Conservation (phyloP, 371 early-diverging fungal species). For the Zopfochytrium polystomum region DNA sequence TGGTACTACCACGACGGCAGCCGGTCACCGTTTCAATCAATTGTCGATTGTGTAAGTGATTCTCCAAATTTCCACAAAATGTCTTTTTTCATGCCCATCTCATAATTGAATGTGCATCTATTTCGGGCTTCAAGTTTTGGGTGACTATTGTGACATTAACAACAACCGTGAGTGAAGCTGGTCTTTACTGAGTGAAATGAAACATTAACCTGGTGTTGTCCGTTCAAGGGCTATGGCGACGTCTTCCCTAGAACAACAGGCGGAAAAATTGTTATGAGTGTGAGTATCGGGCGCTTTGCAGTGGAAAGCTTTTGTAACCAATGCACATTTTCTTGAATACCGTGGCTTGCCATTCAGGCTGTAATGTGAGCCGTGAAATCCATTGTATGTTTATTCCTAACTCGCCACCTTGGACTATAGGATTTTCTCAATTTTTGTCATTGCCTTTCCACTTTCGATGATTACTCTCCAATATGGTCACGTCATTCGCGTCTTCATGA, state of each 20-base stretch:
- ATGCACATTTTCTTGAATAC: background rate
- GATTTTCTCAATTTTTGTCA: constrained; percentile 35
- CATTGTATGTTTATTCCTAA: constrained; percentile 2
- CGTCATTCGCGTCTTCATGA: background rate
- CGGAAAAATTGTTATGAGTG: constrained; percentile 28
- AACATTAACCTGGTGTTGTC: background rate
- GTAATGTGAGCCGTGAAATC: too few species aligned
- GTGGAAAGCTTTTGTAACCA: background rate
- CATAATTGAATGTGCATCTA: too few species aligned
- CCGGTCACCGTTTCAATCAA: constrained; percentile 29
- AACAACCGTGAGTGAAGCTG: constrained; percentile 19
- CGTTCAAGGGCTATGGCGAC: constrained; percentile 33
- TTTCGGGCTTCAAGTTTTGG: too few species aligned
- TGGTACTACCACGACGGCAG: constrained; percentile 10
- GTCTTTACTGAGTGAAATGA: background rate
- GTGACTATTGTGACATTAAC: constrained; percentile 32
- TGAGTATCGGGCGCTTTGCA: background rate
- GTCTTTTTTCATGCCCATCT: too few species aligned
- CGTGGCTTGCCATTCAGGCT: too few species aligned
- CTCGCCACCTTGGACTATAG: constrained; percentile 10
- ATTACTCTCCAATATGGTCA: constrained; percentile 36
- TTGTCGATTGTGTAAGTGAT: constrained; percentile 29
- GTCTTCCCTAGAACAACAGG: constrained; percentile 25
- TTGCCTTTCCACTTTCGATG: constrained; percentile 39
- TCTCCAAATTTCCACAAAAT: too few species aligned